Percentiles rank a stretch among this genome's conserved stretches.
Evolutionary conservation across 1,284 basidiomycete species (phyloP).

Genomic region (Anthracocystis setariae): DNA sequence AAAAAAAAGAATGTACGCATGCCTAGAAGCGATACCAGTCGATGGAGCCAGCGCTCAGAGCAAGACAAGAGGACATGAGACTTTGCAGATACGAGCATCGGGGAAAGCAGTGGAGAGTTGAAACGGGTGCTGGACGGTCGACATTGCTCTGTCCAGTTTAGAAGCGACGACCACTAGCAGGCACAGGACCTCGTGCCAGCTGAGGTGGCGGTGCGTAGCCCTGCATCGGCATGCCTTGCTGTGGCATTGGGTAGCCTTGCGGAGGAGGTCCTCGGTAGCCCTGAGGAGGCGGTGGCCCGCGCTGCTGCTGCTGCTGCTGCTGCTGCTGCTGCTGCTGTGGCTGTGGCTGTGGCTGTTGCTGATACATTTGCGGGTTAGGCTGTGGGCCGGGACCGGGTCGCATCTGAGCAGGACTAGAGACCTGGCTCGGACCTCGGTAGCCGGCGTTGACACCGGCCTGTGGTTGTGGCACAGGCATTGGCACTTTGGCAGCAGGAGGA

Average conservation of each 20-base stretch:
- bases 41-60: too few relatives aligned
- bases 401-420: slow-evolving; percentile 17
- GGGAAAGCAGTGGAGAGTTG: neutral
- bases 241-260: slow-evolving; percentile 9
- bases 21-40: neutral
- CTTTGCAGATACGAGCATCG: neutral
- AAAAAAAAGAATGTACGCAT: neutral
- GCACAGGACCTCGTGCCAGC: slow-evolving; percentile 22
- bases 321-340: slow-evolving; percentile 50
- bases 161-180: slow-evolving; percentile 39
- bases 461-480: slow-evolving; percentile 40
- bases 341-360: too few relatives aligned
- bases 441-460: slow-evolving; percentile 27
- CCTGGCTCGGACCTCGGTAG: slow-evolving; percentile 34
- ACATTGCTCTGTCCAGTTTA: slow-evolving; percentile 2
- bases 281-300: slow-evolving; percentile 34
- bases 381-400: slow-evolving; percentile 25
- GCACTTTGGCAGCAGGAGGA: slow-evolving; percentile 22
- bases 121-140: too few relatives aligned
- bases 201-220: slow-evolving; percentile 35
- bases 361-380: slow-evolving; percentile 50
- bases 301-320: slow-evolving; percentile 45
- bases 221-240: slow-evolving; percentile 27
- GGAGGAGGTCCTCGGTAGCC: slow-evolving; percentile 33
- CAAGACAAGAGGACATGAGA: neutral